Percentiles rank a stretch among this genome's conserved stretches.
Conservation (phyloP, 257 asterid species). For the Ocimum tenuiflorum region DNA sequence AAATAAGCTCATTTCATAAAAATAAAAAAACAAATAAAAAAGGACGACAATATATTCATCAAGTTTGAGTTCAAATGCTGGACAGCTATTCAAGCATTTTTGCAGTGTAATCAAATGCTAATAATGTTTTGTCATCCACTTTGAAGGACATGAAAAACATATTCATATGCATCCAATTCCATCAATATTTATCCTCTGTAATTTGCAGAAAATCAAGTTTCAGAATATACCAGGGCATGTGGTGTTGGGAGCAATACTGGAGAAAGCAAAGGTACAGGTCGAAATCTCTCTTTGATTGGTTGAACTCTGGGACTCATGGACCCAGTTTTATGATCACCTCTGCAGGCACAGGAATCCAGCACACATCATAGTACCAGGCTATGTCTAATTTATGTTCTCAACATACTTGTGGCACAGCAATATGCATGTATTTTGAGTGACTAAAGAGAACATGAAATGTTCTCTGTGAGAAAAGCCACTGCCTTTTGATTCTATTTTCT, state of each 20-base stretch:
- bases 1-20: constrained; percentile 18
- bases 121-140: background rate
- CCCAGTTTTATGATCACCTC: constrained; percentile 63
- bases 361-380: constrained; percentile 15
- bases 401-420: background rate
- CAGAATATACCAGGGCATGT: constrained; percentile 76
- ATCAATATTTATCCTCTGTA: too few relatives aligned
- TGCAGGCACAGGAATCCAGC: constrained; percentile 37
- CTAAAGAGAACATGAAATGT: constrained; percentile 2
- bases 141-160: background rate
- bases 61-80: constrained; percentile 2
- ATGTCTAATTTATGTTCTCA: background rate
- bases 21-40: constrained; percentile 11
- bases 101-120: background rate
- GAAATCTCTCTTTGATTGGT: constrained; percentile 66
- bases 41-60: constrained; percentile 6
- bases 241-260: constrained; percentile 92
- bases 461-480: background rate
- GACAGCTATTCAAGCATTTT: too few relatives aligned
- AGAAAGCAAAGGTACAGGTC: constrained; percentile 89
- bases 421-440: background rate
- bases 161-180: too few relatives aligned
- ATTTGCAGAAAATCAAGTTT: constrained; percentile 15
- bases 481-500: constrained; percentile 3
- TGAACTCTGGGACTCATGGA: constrained; percentile 40